Base-by-base conservation (phyloP, 1,139 yeast genomes). In the Candida sp. region DNA sequence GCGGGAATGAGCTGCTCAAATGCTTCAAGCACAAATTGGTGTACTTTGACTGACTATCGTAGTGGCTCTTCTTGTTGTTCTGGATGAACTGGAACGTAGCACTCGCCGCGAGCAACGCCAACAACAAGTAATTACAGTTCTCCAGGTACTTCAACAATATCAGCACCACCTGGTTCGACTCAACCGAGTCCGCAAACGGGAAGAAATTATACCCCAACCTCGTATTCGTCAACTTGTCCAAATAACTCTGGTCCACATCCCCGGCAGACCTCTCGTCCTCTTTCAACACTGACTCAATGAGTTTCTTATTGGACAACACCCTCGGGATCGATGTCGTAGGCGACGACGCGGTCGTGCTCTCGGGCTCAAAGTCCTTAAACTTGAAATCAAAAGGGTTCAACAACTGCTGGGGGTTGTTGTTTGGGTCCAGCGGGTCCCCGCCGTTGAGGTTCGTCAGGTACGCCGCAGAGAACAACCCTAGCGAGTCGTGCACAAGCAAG, bases 401-500 rank as follows among this genome's bases (percentile, higher is more conserved):
- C 11, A 39, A 30, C 9, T 34, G 38, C 8, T 34, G 23, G 17
- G 17, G 2, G 17, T 9, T 34, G 38, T 34, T 34, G 25, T 17
- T 12, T 6, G 8, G 38, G 17, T 34, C 23, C 8, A 26, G 11
- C 12, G 11, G 41, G 5, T 37, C 17, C 7, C 5, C 9, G 9
- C 22, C 38, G 22, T 34, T 34, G 5, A 34, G 8, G 7, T 38
- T 17, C 3, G 28, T 28, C 9, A 7, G 30, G 44, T 48, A n/a
- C 59, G 65, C 34, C 26, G 42, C 26, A 17, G 39, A 52, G 31
- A 42, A 51, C 39, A 45, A 26, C 23, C 51, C 70, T 22, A 67
- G 54, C 3, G 67, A 56, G 54, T 82, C 86, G 46, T 75, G 73
- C 17, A 83, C 84, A 53, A 83, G 65, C 37, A 73, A 60, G 31